Base-by-base conservation (phyloP, 768 basidiomycete genomes). In the Termitomyces sp. region DNA sequence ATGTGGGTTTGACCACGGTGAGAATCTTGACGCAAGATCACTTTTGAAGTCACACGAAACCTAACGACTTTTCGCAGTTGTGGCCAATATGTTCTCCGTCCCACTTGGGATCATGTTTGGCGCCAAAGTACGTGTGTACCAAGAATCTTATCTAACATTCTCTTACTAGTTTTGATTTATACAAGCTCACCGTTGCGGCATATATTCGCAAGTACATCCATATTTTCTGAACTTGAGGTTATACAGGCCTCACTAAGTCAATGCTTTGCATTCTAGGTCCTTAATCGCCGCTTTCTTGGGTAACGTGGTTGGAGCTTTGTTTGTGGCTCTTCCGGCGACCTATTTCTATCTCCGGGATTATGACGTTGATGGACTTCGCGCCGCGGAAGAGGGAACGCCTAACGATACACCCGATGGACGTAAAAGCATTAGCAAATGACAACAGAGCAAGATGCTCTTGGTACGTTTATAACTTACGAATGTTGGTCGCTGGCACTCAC, bases 81-180 rank as follows among this genome's bases (percentile, higher is more conserved):
- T 63, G 13, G 88, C 88, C 18, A 89, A 89, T 64, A 89, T 89
- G 88, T 89, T 84, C 66, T 87, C 82, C 3, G 69, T 89, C 7
- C 85, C 86, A 0, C 66, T 89, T 35, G 77, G 85, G 9, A 88
- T 89, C 32, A 83, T 89, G 78, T 83, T 88, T 61, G 79, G 83
- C 22, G 83, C 85, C 25, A 68, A 81, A 48, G 86, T 87, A 65
- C n/a, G n/a, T 60, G 83, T 69, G n/a, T 22, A 31, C 15, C 11
- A 13, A 44, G 16, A 16, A 31, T 31, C 9, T 12, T 15, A 12
- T n/a, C 5, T 23, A 18, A 29, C 29, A 10, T 16, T 12, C 33
- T 29, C 39, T 51, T 33, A 45, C 10, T 1, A 29, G 12, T 46
- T 22, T 5, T 25, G 7, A 46, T 23, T 3, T 3, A 22, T n/a